A percentile compares a stretch with the other conserved stretches of the same genome.
Evolutionary conservation across 2,329 filamentous ascomycete species (phyloP).

Genomic region (Rhynchosporium agropyri): DNA sequence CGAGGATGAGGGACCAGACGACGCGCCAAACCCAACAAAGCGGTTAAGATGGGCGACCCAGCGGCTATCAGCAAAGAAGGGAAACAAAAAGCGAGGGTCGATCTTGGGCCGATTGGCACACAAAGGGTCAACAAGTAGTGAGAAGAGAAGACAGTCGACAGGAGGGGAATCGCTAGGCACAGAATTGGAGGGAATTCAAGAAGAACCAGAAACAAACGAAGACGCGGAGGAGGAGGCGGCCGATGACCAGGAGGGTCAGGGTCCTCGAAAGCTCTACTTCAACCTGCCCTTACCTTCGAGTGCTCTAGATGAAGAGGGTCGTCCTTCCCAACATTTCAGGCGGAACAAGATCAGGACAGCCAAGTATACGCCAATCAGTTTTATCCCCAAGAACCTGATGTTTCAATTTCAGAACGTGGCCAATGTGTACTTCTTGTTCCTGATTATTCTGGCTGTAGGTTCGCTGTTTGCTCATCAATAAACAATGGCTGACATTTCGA

Average conservation of each 20-base stretch:
- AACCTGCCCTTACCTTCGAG: constrained; percentile 78
- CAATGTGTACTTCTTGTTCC: constrained; percentile 97
- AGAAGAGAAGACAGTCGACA: constrained; percentile 67
- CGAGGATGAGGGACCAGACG: constrained; percentile 41
- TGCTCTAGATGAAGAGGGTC: constrained; percentile 79
- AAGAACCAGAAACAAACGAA: constrained; percentile 33
- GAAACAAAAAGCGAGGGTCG: constrained; percentile 76
- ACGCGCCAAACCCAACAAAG: constrained; percentile 64
- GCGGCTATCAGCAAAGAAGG: constrained; percentile 75
- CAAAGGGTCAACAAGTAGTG: constrained; percentile 54
- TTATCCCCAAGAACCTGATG: constrained; percentile 95
- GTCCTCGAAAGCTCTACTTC: constrained; percentile 72
- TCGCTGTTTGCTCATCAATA: neutral
- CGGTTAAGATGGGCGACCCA: constrained; percentile 96
- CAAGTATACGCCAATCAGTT: constrained; percentile 94
- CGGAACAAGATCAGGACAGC: constrained; percentile 97
- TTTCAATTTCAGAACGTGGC: constrained; percentile 98
- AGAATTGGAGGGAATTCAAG: constrained; percentile 40
- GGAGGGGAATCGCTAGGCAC: constrained; percentile 43
- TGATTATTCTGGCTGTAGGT: constrained; percentile 91
- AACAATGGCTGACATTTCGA: constrained; percentile 36
- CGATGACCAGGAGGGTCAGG: constrained; percentile 45
- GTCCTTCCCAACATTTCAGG: constrained; percentile 69
- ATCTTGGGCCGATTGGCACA: constrained; percentile 77
- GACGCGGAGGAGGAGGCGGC: constrained; percentile 37